These are phyloP conservation scores for Fusarium agapanthi DNA, from an alignment of 2,329 filamentous ascomycete genomes.

Conservation along the genomic window DNA sequence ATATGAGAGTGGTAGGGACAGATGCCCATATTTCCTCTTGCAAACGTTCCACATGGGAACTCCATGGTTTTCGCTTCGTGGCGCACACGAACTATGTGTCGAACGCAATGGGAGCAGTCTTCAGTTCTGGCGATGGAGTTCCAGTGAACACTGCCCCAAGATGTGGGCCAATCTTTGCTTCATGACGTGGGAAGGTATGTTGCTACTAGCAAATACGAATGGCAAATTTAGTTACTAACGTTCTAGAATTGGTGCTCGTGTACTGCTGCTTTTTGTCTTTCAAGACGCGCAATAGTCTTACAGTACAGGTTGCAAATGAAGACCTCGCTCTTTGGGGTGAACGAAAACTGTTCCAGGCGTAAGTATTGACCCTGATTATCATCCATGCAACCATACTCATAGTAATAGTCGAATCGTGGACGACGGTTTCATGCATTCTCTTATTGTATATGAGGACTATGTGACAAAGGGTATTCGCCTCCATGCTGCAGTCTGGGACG, in stretches of 20 bases:
- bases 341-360: constrained; percentile 65
- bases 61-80: constrained; percentile 59
- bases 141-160: constrained; percentile 53
- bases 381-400: constrained; percentile 5
- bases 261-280: constrained; percentile 66
- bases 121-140: constrained; percentile 62
- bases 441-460: constrained; percentile 63
- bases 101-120: constrained; percentile 59
- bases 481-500: constrained; percentile 65
- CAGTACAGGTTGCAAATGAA: constrained; percentile 52
- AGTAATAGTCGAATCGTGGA: constrained; percentile 62
- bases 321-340: constrained; percentile 61
- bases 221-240: constrained; percentile 5
- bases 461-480: constrained; percentile 60
- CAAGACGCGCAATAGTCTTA: constrained; percentile 60
- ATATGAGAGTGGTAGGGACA: constrained; percentile 56
- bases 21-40: constrained; percentile 58
- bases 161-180: constrained; percentile 66
- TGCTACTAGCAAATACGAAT: background rate
- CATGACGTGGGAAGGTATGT: constrained; percentile 67
- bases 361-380: constrained; percentile 37
- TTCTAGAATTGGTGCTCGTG: constrained; percentile 66
- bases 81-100: constrained; percentile 65
- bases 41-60: constrained; percentile 52
- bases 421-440: constrained; percentile 61